phyloP scores from a whole-genome alignment of 75 land plant species.

The Pinus tabuliformis region DNA sequence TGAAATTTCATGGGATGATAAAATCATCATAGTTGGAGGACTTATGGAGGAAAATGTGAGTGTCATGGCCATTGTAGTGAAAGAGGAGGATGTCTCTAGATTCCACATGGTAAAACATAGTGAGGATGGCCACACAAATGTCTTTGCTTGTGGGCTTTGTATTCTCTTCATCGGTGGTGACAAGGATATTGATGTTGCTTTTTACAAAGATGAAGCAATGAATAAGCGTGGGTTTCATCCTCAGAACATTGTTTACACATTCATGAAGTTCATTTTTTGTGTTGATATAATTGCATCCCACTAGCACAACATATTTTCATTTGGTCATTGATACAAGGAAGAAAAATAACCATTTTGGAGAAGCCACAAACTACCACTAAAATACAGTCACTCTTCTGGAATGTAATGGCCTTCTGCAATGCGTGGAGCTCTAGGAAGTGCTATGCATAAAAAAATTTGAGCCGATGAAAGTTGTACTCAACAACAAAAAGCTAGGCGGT shows the following conservation, averaged over 20 bases:
- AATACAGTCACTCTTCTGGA: no score
- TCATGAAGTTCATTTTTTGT: conserved; percentile 52
- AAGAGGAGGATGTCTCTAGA: conserved; percentile 67
- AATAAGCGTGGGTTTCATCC: no score
- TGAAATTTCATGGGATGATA: conserved; percentile 82
- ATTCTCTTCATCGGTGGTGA: conserved; percentile 36
- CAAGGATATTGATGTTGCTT: conserved; percentile 37
- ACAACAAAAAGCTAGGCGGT: no score
- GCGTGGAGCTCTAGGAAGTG: no score
- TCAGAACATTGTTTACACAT: no score
- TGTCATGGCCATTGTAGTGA: conserved; percentile 86
- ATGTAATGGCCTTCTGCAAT: no score
- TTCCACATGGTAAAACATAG: conserved; percentile 31
- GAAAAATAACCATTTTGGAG: no score
- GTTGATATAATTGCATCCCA: conserved; percentile 24
- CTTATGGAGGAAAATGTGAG: conserved; percentile 13
- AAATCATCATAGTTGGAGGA: conserved; percentile 46
- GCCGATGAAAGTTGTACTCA: no score
- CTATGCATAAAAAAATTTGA: no score
- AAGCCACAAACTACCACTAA: no score
- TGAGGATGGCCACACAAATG: conserved; percentile 36
- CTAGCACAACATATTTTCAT: not conserved
- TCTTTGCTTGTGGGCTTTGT: conserved; percentile 60
- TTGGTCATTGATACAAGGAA: no score
- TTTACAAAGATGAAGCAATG: conserved; percentile 43